These are phyloP conservation scores for Sclerospora graminicola DNA, from an alignment of 352 stramenopile species.

Conservation along the genomic window DNA sequence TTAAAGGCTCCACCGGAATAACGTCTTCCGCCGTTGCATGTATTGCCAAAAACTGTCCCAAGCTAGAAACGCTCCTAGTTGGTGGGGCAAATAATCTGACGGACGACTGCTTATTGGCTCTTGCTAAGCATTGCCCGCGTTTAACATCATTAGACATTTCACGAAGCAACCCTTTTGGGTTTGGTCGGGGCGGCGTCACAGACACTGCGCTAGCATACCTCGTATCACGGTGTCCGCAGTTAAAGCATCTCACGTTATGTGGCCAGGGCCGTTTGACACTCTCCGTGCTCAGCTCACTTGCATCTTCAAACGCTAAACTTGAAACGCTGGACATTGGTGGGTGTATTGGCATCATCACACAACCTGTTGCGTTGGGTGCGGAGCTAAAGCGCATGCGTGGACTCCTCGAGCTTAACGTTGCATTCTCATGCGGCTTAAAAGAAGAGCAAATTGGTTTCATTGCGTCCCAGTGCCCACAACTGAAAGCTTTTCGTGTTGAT, in stretches of 20 bases:
- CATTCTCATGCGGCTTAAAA: slow-evolving; percentile 37
- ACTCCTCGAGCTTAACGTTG: slow-evolving; percentile 44
- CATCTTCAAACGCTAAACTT: slow-evolving; percentile 28
- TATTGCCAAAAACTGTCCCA: slow-evolving; percentile 26
- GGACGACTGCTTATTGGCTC: slow-evolving; percentile 27
- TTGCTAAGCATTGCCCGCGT: slow-evolving; percentile 27
- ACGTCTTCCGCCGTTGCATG: slow-evolving; percentile 26
- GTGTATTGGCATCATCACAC: slow-evolving; percentile 43
- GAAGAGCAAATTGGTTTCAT: slow-evolving; percentile 43
- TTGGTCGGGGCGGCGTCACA: slow-evolving; percentile 37
- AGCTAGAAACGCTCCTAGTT: slow-evolving; percentile 29
- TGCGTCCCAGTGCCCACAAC: slow-evolving; percentile 39
- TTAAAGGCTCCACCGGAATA: slow-evolving; percentile 50
- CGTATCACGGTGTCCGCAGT: slow-evolving; percentile 23
- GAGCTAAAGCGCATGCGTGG: slow-evolving; percentile 33
- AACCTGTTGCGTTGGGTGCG: slow-evolving; percentile 31
- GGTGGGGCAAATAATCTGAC: slow-evolving; percentile 38
- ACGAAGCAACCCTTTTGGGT: slow-evolving; percentile 56
- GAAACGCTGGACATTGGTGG: slow-evolving; percentile 45
- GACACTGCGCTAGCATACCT: slow-evolving; percentile 35
- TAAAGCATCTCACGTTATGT: slow-evolving; percentile 38
- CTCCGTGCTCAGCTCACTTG: slow-evolving; percentile 25
- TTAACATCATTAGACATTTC: slow-evolving; percentile 45
- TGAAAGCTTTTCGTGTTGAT: slow-evolving; percentile 48
- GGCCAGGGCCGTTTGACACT: slow-evolving; percentile 45